Evolutionary conservation across 371 early-diverging fungal species (phyloP), one percentile per base, ranked within the genome.

Genomic region (Cladochytrium tenue): DNA sequence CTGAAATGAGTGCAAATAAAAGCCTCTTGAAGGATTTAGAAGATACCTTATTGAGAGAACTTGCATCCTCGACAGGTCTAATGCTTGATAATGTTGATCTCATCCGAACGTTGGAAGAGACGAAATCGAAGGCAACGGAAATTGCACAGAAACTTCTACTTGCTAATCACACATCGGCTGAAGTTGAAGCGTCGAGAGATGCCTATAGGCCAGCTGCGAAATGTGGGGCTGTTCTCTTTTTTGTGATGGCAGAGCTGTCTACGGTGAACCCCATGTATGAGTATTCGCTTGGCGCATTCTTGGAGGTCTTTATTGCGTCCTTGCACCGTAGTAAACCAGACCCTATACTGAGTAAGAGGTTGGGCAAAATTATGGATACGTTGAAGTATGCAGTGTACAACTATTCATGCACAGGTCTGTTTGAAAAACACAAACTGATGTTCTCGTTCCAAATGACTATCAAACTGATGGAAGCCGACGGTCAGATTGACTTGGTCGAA

Each of bases 211-310:
- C 85, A 1, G 86, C 76, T 2, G 85, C 86, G 3, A 81, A 82
- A 60, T 83, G 83, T 70, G 86, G 86, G 25, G 83, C 85, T 3
- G 82, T 86, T 7, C 68, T 86, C 36, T 86, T 81, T 71, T 86
- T 86, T 63, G 86, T 86, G 17, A 55, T 86, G 56, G 81, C 85
- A 10, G 82, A 81, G 63, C 73, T 86, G 35, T 78, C 83, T 1
- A 80, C 81, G 27, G 83, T 86, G 73, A 84, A 83, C 58, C 85
- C 86, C 20, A 86, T 86, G 86, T 86, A 86, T 67, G 83, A 86
- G 62, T 86, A 86, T 65, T 81, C 84, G 13, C 72, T 86, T 10
- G 69, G 76, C 17, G 83, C 86, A 10, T 86, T 86, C 68, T 66
- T 86, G 53, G 85, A 86, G 60, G 86, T 86, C 3, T 86, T 86